A percentile compares a stretch with the other conserved stretches of the same genome.
Conservation (phyloP, 306 rosid species). For the Vigna radiata region DNA sequence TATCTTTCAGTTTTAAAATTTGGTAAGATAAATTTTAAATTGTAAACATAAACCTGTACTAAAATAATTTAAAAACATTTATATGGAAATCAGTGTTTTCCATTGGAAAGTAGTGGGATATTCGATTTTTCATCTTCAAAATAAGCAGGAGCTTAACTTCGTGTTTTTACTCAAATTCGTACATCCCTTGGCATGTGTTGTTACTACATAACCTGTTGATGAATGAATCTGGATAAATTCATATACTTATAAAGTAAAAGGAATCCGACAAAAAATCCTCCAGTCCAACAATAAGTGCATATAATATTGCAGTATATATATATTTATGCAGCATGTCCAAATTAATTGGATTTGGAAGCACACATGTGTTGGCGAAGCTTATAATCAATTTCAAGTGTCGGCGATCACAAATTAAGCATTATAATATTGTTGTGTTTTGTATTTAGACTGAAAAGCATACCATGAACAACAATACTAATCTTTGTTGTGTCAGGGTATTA, state of each 20-base stretch:
- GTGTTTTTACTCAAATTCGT: background rate
- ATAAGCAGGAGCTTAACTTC: background rate
- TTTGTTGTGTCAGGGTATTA: slow-evolving; percentile 25
- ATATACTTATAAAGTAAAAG: background rate
- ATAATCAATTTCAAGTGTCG: slow-evolving; percentile 47
- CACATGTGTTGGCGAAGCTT: slow-evolving; percentile 33
- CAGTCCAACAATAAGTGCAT: slow-evolving; percentile 38
- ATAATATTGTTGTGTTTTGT: background rate
- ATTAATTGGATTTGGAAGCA: slow-evolving; percentile 47
- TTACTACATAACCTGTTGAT: background rate
- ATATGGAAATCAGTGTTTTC: background rate
- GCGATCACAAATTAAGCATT: slow-evolving; percentile 46
- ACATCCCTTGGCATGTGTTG: background rate
- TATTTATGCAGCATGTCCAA: slow-evolving; percentile 35
- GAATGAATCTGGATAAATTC: background rate
- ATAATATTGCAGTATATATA: slow-evolving; percentile 36
- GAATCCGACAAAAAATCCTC: slow-evolving; percentile 13
- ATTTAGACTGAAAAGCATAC: slow-evolving; percentile 8
- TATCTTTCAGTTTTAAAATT: background rate
- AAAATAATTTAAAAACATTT: background rate
- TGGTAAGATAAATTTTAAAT: background rate
- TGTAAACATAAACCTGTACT: background rate
- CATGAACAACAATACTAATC: slow-evolving; percentile 24
- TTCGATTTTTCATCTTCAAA: background rate
- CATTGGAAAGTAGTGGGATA: background rate